phyloP scores from a whole-genome alignment of 1,139 yeast species.

The Suhomyces anneliseae region DNA sequence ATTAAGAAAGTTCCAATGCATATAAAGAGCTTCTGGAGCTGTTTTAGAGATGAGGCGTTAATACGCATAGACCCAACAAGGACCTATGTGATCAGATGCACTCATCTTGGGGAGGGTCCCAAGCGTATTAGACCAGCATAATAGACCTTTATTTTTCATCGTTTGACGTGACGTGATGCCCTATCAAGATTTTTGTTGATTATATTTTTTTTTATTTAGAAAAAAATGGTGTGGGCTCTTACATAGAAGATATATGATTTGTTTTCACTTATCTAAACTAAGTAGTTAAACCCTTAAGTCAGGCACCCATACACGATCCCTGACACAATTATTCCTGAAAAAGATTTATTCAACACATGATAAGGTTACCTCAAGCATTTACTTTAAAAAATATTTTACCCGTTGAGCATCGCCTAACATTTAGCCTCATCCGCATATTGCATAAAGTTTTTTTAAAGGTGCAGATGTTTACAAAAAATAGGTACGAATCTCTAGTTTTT shows the following conservation, averaged over 20 bases:
- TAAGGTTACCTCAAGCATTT: background rate
- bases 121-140: background rate
- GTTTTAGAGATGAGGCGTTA: background rate
- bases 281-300: no score
- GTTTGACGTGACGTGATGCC: background rate
- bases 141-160: background rate
- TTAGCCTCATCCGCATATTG: background rate
- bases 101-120: background rate
- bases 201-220: no score
- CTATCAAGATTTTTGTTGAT: background rate
- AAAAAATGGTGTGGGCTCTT: background rate
- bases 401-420: background rate
- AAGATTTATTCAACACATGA: background rate
- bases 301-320: no score
- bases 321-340: background rate
- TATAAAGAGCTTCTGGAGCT: background rate
- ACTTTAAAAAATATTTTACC: background rate
- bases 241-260: no score
- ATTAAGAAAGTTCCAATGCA: background rate
- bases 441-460: background rate
- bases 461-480: background rate
- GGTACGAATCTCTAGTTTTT: background rate
- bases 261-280: no score
- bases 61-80: background rate
- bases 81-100: background rate